These are phyloP conservation scores for Pleurotus tuoliensis DNA, from an alignment of 768 basidiomycete species.

Conservation along the genomic window DNA sequence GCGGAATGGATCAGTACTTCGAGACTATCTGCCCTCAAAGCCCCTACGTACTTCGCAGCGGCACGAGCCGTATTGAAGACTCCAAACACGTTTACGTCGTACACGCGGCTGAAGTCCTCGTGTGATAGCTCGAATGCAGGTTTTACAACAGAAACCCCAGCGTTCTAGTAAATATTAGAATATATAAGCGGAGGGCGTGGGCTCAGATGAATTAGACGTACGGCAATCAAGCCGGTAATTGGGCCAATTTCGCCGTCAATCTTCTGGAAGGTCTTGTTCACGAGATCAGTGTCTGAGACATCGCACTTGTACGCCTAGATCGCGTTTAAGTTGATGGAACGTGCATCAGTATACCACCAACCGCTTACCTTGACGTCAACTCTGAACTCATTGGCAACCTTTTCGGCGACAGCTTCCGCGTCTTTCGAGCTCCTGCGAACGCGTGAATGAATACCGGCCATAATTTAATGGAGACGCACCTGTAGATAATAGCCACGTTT, in stretches of 20 bases:
- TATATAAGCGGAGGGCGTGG: not conserved
- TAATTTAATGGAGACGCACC: slow-evolving; percentile 21
- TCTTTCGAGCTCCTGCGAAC: slow-evolving; percentile 37
- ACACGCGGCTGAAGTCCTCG: slow-evolving; percentile 54
- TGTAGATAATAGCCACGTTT: slow-evolving; percentile 61
- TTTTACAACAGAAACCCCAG: slow-evolving; percentile 61
- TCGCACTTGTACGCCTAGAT: slow-evolving; percentile 61
- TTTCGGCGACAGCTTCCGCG: slow-evolving; percentile 43
- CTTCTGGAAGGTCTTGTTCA: slow-evolving; percentile 38
- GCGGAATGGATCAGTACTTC: not conserved
- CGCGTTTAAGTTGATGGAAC: too few relatives aligned
- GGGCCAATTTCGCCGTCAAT: slow-evolving; percentile 47
- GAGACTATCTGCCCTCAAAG: not conserved
- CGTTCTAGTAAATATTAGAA: slow-evolving; percentile 34
- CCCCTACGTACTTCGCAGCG: slow-evolving; percentile 42
- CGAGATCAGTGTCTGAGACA: slow-evolving; percentile 42
- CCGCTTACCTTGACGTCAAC: slow-evolving; percentile 37
- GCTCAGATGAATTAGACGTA: slow-evolving; percentile 15
- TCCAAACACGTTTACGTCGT: slow-evolving; percentile 59
- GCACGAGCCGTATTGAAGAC: slow-evolving; percentile 63
- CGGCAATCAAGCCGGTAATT: slow-evolving; percentile 55
- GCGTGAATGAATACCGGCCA: not conserved
- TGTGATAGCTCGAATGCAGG: slow-evolving; percentile 51
- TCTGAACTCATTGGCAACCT: slow-evolving; percentile 42
- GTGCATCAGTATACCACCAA: not conserved